Base-by-base conservation (phyloP, 1,139 yeast genomes). In the Blastobotrys malaysiensis region DNA sequence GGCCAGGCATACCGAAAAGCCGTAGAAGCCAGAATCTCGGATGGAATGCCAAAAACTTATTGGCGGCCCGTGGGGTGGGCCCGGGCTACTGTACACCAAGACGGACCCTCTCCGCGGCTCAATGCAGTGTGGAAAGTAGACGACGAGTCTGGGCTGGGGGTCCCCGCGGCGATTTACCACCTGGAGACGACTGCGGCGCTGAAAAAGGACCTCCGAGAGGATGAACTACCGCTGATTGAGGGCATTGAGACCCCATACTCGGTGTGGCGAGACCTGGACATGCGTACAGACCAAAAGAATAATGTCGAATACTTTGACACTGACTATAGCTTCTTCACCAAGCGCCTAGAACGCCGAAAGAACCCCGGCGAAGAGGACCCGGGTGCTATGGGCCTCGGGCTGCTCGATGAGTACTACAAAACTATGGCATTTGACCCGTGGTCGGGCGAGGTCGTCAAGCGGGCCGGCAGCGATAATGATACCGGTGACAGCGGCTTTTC, bases 11-110 rank as follows among this genome's bases (percentile, higher is more conserved):
- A 62, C 52, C 60, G 73, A 27, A 56, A 57, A 43, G 61, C 62
- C 7, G 55, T 59, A 2, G 50, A 60, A 6, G 53, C 60, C 43
- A 51, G 59, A 13, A 59, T 61, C 9, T 22, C 54, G 1, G 57
- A 65, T 16, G 68, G 65, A 7, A 46, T 57, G 19, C 48, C 59
- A 1, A 49, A 52, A 13, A 24, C 52, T 19, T 54, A 57, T 21
- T 68, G 60, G 57, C 56, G 55, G 27, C 61, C 60, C 1, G 72
- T 69, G 1, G 73, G 73, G 2, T 67, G 71, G 71, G 72, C 73
- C 9, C 61, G 73, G 22, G 54, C 68, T 11, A 59, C 65, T 6
- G 61, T 67, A 18, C 59, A 58, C 36, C 43, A 56, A 22, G 59
- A 57, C 22, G 59, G 60, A 3, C 31, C 46, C 1, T 44, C 50